Base-by-base conservation (phyloP, 805 yeast species). In the Priceomyces haplophilus region DNA sequence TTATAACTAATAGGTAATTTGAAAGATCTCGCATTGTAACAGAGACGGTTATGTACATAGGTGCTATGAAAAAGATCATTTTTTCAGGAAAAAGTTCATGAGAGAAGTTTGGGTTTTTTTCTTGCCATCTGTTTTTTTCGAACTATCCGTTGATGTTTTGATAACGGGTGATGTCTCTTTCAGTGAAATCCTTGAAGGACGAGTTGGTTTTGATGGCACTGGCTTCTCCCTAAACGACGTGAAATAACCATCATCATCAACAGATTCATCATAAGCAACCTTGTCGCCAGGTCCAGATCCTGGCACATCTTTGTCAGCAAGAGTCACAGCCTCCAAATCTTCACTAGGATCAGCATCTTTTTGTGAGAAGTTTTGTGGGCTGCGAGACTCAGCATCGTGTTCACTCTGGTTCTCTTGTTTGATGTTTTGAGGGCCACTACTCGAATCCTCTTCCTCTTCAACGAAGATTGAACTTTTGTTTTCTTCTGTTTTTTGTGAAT, bases 241-340 rank as follows among this genome's bases (percentile, higher is more conserved):
- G 17, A 74, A 58, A 50, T 68, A 78, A 0, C 82, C 82, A 41
- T 77, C 82, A 30, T 73, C 80, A 47, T 76, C 82, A 18, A 66
- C 62, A 38, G 49, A 45, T 31, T 50, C 42, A 18, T 33, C 37
- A 11, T 42, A 29, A 27, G 31, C 38, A 34, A 37, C 47, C 10
- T 21, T 39, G 10, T 40, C 46, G 3, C 38, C 43, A 10, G 40
- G 46, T 12, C 45, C 47, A n/a, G 15, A 5, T 12, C 8, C 15
- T 15, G n/a, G 31, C 5, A n/a, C 31, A 12, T 27, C 15, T n/a
- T 27, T 7, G 7, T 27, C n/a, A 27, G 5, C 15, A n/a, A 5
- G 5, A 6, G 31, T 12, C 15, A 5, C 5, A n/a, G n/a, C 5
- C n/a, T 27, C 31, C 42, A 44, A 12, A 34, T 38, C 33, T 34